phyloP scores from a whole-genome alignment of 2,329 filamentous ascomycete genomes.

The Fusarium mexicanum region DNA sequence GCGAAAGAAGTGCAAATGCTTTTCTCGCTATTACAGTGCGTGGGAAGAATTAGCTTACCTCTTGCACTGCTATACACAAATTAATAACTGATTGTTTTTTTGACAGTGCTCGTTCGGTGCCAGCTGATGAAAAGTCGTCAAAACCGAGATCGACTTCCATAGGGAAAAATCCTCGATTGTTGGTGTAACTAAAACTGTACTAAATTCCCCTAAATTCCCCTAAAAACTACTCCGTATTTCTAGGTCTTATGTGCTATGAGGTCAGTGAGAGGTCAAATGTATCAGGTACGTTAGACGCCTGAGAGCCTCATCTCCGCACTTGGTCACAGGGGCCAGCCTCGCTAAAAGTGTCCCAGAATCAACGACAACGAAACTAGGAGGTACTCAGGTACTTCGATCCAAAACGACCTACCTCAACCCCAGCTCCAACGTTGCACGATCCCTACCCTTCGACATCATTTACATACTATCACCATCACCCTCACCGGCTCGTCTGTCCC shows the following conservation, averaged over 20 bases:
- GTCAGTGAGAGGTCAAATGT: background rate
- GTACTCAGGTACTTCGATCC: conserved; percentile 23
- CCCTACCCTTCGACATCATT: conserved; percentile 30
- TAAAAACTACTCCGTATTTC: background rate
- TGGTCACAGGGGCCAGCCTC: conserved; percentile 5
- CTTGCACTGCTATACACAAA: background rate
- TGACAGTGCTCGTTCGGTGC: background rate
- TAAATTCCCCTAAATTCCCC: background rate
- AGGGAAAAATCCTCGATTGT: conserved; percentile 25
- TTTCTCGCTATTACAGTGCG: background rate
- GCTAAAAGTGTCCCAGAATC: background rate
- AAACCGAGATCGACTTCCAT: background rate
- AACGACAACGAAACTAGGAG: conserved; percentile 1
- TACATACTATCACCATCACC: conserved; percentile 9
- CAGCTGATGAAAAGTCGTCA: conserved; percentile 4
- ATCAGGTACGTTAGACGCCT: background rate
- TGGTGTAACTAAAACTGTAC: conserved; percentile 11
- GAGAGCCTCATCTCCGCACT: background rate
- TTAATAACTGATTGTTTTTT: background rate
- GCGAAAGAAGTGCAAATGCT: background rate
- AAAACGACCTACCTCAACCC: background rate
- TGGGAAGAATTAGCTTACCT: background rate
- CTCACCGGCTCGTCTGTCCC: conserved; percentile 12
- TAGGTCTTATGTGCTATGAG: conserved; percentile 9
- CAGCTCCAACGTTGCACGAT: conserved; percentile 31